phyloP scores from a whole-genome alignment of 345 rosid species.

The Dimocarpus longan region DNA sequence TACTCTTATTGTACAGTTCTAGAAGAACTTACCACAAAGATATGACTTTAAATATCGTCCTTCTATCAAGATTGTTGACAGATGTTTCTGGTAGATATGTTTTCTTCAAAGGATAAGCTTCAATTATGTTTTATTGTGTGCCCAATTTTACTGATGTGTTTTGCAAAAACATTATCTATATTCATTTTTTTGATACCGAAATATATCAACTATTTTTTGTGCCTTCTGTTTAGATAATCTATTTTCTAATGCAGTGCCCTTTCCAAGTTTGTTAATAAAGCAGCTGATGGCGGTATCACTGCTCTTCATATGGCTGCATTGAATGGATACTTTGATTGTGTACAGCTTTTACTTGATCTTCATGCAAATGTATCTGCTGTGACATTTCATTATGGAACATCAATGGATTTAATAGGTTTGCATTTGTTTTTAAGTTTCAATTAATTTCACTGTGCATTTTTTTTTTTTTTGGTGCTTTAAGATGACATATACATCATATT shows the following conservation, averaged over 20 bases:
- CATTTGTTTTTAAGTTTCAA: constrained; percentile 4
- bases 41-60: neutral
- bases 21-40: neutral
- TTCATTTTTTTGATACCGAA: neutral
- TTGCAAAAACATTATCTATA: neutral
- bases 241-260: constrained; percentile 63
- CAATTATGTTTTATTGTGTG: constrained; percentile 3
- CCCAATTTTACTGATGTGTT: neutral
- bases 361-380: constrained; percentile 81
- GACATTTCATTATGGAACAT: constrained; percentile 93
- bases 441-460: neutral
- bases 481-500: constrained; percentile 18
- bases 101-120: neutral
- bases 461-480: constrained; percentile 4
- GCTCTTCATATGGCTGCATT: constrained; percentile 99
- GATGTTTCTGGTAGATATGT: neutral
- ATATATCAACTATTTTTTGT: neutral
- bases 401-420: constrained; percentile 97
- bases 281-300: constrained; percentile 97
- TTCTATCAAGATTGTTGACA: neutral
- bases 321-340: constrained; percentile 94
- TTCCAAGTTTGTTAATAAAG: constrained; percentile 92
- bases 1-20: neutral
- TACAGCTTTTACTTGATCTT: constrained; percentile 93
- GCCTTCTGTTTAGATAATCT: constrained; percentile 24